Base-by-base conservation (phyloP, 805 yeast genomes). In the Cyberlindnera saturnus region DNA sequence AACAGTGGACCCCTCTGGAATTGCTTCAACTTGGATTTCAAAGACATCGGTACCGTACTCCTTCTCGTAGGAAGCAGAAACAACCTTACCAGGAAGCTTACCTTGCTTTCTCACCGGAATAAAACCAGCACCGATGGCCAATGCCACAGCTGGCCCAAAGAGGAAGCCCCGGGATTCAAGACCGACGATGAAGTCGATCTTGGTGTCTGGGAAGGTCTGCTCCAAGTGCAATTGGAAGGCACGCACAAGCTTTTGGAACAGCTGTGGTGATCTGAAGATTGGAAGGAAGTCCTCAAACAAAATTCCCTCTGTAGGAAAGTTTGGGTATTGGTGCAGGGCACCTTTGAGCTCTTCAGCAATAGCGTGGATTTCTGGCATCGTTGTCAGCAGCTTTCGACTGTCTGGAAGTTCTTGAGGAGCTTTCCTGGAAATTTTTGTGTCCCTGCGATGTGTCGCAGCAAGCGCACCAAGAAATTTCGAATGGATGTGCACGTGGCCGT, bases 231-330 rank as follows among this genome's bases (percentile, higher is more conserved):
- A 59, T 65, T 82, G 78, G 70, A 91, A 85, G 15, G 96, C 96
- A 52, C 75, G 78, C 37, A 93, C 70, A 45, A 93, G 73, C 60
- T 85, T 82, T 60, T 83, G 82, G 75, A 93, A 93, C 44, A 86
- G 69, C 37, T 69, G 73, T 41, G 99, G 96, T 52, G 77, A 70
- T 63, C 85, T 77, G 75, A 93, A 93, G 52, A 93, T 84, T 39
- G 99, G 99, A 60, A 93, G 73, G 63, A 93, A 91, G 66, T 93
- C 99, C 70, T 93, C 98, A 58, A 93, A 93, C 32, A 93, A 70
- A 50, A 93, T 79, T 11, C 99, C 99, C 69, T 86, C 86, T 45
- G 78, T 63, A 34, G 99, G 99, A 73, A 93, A 93, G 70, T 93
- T 88, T 51, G 91, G 96, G 73, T 86, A 91, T 64, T 87, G 96